Evolutionary conservation across 1,139 yeast species (phyloP), one percentile per base, ranked within the genome.

Genomic region (Scheffersomyces quercinus): DNA sequence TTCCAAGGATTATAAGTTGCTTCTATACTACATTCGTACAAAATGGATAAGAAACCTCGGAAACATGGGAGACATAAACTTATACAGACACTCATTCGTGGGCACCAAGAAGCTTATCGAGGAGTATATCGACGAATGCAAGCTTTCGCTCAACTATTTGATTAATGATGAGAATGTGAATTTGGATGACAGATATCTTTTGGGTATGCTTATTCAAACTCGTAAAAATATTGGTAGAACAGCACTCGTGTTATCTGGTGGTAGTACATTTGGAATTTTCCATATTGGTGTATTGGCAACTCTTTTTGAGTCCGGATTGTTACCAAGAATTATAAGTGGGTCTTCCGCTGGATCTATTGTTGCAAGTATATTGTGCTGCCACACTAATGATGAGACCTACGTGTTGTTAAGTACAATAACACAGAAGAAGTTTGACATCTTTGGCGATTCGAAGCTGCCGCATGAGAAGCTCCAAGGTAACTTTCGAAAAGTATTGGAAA

Each of bases 331-430:
- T 39, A 81, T 93, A n/a, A 86, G 96, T 41, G 99, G 99, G 0
- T 86, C 96, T 9, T 88, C 97, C 11, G 96, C 98, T 0, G 99
- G 99, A 13, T 90, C 97, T 1, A 91, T 93, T 43, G 85, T 95
- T 45, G 98, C 99, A 10, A 81, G 96, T 44, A 81, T 91, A 13
- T 71, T 93, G 40, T 89, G 97, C 57, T 85, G 88, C 14, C 89
- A 87, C 58, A 80, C 84, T 11, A 85, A 84, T 52, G 88, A 82
- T 38, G 98, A 91, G 61, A 77, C 88, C 2, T 71, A 78, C 24
- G 71, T 64, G 4, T 64, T 88, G 24, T 66, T 88, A 37, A 72
- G 72, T 32, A 73, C 78, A 3, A 73, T 88, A 31, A 70, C 83
- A 31, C 74, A 74, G 11, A 70, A 75, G 40, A 81, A 82, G 40